Base-by-base conservation (phyloP, 805 yeast genomes). In the Barnettozyma pratensis region DNA sequence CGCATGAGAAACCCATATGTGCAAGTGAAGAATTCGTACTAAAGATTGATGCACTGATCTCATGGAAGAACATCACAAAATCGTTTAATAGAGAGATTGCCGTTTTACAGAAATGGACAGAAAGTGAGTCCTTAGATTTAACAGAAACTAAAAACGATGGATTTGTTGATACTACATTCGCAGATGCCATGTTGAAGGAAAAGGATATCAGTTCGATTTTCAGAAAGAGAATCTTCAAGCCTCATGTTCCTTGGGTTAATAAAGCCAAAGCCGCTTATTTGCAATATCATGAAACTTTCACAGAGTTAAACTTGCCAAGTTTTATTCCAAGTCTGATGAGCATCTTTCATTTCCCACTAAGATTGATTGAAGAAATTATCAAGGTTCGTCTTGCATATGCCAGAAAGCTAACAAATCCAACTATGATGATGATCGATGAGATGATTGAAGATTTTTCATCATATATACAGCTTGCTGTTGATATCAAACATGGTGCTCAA, bases 341-440 rank as follows among this genome's bases (percentile, higher is more conserved):
- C 25, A 63, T 92, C 12, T 76, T 89, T 37, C 71, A 77, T 46
- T 87, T 94, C 53, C 97, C 98, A 0, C 74, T 88, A 58, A 80
- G 79, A 52, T 70, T 94, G 41, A 83, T 90, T 57, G 85, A 83
- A 59, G 96, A 88, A 58, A 77, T 88, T 45, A 84, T 91, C 39
- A 75, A 76, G 35, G 77, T 87, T 39, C 76, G 97, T 55, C 70
- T 92, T 41, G 71, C 75, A 2, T 90, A 87, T 62, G 96, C 97
- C 3, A 74, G 78, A 63, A 85, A 85, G 59, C 68, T 92, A 42
- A 80, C 77, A 45, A 86, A 85, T 58, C 96, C 97, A 2, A 90
- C 97, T 0, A 80, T 91, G 81, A 86, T 89, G 90, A 87, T 89
- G 83, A 87, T 94, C 56, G 99, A 94, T 65, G 97, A 92, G 67